Evolutionary conservation across 140 eudicot genomes (phyloP).

Genomic region (Stevia rebaudiana): DNA sequence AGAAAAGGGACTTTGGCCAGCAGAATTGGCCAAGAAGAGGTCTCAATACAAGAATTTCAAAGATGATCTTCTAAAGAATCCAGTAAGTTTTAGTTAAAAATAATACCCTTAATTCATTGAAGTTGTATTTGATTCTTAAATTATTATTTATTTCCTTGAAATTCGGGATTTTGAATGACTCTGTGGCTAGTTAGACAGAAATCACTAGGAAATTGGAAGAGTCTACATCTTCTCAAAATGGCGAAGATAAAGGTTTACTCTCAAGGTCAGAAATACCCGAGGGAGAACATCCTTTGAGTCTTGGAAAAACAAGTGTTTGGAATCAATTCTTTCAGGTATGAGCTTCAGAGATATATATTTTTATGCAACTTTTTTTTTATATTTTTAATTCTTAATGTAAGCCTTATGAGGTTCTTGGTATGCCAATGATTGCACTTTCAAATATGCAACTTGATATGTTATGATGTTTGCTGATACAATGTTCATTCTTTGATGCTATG

Average conservation of each 20-base stretch:
- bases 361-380: not conserved
- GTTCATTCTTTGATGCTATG: not conserved
- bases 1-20: slow-evolving; percentile 78
- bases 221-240: slow-evolving; percentile 42
- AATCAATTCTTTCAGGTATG: slow-evolving; percentile 69
- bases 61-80: slow-evolving; percentile 85
- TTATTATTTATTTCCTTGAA: slow-evolving; percentile 12
- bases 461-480: not conserved
- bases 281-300: slow-evolving; percentile 77
- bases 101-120: not conserved
- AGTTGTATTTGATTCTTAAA: slow-evolving; percentile 2
- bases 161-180: slow-evolving; percentile 42
- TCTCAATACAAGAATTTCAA: slow-evolving; percentile 80
- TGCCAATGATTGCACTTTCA: not conserved
- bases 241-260: slow-evolving; percentile 69
- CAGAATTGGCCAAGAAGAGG: slow-evolving; percentile 87
- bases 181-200: slow-evolving; percentile 93
- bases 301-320: slow-evolving; percentile 76
- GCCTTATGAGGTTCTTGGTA: slow-evolving; percentile 2
- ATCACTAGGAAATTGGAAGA: slow-evolving; percentile 73
- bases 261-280: slow-evolving; percentile 74
- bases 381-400: not conserved
- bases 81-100: slow-evolving; percentile 49
- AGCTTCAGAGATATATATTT: not conserved
- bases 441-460: not conserved